Base-by-base conservation (phyloP, 805 yeast genomes). In the Wickerhamiella lipophila region DNA sequence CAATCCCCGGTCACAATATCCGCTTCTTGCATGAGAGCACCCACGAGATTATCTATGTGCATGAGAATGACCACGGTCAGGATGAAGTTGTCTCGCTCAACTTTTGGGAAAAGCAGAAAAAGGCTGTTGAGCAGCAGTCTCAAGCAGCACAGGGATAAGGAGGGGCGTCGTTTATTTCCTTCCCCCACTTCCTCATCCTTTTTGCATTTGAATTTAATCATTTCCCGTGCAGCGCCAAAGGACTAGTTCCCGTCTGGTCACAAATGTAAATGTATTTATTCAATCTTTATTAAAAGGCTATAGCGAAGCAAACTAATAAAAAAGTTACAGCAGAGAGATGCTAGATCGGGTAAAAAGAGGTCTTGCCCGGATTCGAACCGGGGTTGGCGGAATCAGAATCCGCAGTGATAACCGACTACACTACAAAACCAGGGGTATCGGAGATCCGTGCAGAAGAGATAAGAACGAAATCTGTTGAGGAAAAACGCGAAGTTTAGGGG, bases 1-100 rank as follows among this genome's bases (percentile, higher is more conserved):
- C 92, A n/a, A 81, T 92, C 50, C 75, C 83, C 15, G 97, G 96
- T 2, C 96, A 87, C 51, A 87, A 87, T 62, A 88, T 92, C 52
- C 69, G 97, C 50, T 78, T 88, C 59, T 67, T 88, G 57, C 96
- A 89, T 61, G 81, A 87, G 47, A 83, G 84, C 50, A 87, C 94
- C 26, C 95, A 88, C 62, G 97, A 89, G 66, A 89, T 94, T 22
- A 66, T 89, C 60, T 89, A 88, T 64, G 96, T 86, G 0, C 85
- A 87, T 60, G 96, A 87, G 61, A 84, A 83, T 59, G 95, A 84
- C 52, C 76, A 76, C 51, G 97, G 97, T 2, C 81, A 77, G 56
- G 97, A 92, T 60, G 88, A 87, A 40, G 92, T 92, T 55, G 94
- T 94, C 1, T 80, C 92, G 32, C 71, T 89, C 52, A 40, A 40